Evolutionary conservation across 352 stramenopile species (phyloP), one percentile per base, ranked within the genome.

Genomic region (Thalassiosira livingstoniorum): DNA sequence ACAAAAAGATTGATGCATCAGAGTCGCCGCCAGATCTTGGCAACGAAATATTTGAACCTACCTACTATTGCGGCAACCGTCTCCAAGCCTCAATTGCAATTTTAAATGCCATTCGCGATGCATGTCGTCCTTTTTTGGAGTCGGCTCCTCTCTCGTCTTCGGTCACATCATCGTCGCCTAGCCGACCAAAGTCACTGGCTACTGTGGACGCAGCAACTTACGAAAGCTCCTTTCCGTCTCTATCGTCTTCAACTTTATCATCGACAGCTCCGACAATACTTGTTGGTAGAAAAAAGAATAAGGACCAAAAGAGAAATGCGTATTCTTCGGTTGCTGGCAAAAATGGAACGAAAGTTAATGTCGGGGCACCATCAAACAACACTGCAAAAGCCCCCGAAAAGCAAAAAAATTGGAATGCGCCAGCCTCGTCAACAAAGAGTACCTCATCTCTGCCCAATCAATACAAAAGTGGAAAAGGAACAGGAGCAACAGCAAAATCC

Each of bases 81-180:
- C 55, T 82, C 3, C 42, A 67, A 11, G 80, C 83, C 23, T 91
- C 90, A 11, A 87, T 93, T 82, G 47, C 73, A 1, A 88, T 94
- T 62, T 79, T 94, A n/a, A 92, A 92, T 78, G 86, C 77, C n/a
- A 89, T 94, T 73, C 81, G 87, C 35, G 86, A 91, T 86, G 90
- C 85, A 23, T 93, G 86, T 78, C 80, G 79, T 58, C 57, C 53
- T 13, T 86, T 86, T 74, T 63, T 92, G 11, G 85, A 90, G 58
- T 72, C 58, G 42, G 31, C 61, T 32, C 32, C 53, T 45, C 27
- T 57, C 29, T 31, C 71, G 31, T 39, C 45, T 23, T 27, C 53
- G 23, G 63, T 42, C 31, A 43, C 45, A 65, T 72, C 58, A 66
- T 64, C 34, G 63, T n/a, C 32, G n/a, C 31, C n/a, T n/a, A n/a